A percentile compares a stretch with the other conserved stretches of the same genome.
These are phyloP conservation scores for Botryotinia calthae DNA, from an alignment of 2,329 filamentous ascomycete species.

Conservation along the genomic window DNA sequence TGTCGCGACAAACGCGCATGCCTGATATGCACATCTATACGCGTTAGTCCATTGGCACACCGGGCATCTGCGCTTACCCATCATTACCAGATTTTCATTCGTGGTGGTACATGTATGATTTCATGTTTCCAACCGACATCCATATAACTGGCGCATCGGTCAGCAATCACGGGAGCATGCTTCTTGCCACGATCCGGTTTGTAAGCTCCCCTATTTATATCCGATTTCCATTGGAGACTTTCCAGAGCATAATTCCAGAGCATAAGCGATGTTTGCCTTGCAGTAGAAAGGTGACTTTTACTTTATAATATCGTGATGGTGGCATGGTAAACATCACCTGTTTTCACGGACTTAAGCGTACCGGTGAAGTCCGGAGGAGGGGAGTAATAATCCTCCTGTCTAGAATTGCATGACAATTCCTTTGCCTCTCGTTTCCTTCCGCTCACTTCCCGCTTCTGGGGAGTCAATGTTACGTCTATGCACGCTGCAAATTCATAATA, in stretches of 20 bases:
- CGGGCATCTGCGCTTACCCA: background rate
- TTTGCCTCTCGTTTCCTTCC: background rate
- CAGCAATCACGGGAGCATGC: background rate
- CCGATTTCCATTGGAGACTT: background rate
- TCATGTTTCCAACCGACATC: background rate
- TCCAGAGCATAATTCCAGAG: background rate
- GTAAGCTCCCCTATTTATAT: background rate
- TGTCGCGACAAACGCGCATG: background rate
- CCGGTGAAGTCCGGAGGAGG: background rate
- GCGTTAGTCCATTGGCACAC: background rate
- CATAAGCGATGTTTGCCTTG: background rate
- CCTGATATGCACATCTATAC: background rate
- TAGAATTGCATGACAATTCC: background rate
- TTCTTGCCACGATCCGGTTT: background rate
- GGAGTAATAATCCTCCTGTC: background rate
- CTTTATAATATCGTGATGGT: background rate
- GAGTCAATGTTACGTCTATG: background rate
- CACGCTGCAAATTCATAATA: background rate
- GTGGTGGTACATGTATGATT: background rate
- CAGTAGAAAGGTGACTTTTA: background rate
- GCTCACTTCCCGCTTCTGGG: background rate
- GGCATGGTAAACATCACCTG: slow-evolving; percentile 2
- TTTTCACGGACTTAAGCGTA: background rate
- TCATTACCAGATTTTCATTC: background rate
- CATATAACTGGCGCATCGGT: background rate